Conservation (phyloP, 768 basidiomycete species). For the Phylloporus arenicola region DNA sequence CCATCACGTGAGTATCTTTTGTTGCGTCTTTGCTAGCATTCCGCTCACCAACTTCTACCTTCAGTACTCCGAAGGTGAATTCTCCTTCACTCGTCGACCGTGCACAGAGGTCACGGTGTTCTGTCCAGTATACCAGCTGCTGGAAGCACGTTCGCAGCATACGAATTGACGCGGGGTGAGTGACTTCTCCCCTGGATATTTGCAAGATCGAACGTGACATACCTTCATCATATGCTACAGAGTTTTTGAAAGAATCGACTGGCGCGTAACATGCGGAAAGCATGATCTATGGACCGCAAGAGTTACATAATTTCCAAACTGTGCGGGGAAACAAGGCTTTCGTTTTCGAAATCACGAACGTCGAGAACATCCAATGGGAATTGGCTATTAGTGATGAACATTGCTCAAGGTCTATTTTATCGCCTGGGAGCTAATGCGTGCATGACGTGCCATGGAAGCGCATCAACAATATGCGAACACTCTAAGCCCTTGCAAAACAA, state of each 20-base stretch:
- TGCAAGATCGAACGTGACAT: neutral
- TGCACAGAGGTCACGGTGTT: neutral
- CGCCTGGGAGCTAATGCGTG: too few species aligned
- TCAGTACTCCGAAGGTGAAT: slow-evolving; percentile 59
- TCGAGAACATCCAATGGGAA: too few species aligned
- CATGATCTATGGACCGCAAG: neutral
- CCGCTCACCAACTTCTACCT: neutral
- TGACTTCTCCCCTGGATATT: neutral
- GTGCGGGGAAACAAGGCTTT: neutral
- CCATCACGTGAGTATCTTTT: slow-evolving; percentile 55
- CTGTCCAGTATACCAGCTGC: slow-evolving; percentile 77
- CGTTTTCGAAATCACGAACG: too few species aligned
- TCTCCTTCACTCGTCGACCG: neutral
- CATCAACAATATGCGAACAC: too few species aligned
- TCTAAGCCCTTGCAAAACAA: too few species aligned
- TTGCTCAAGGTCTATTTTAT: too few species aligned
- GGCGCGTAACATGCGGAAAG: slow-evolving; percentile 12
- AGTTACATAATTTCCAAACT: neutral
- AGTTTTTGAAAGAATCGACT: slow-evolving; percentile 23
- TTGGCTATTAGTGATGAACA: too few species aligned
- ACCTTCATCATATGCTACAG: neutral
- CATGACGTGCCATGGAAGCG: too few species aligned
- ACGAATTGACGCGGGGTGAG: slow-evolving; percentile 74
- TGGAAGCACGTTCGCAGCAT: slow-evolving; percentile 85
- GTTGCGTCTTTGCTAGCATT: neutral